Conservation (phyloP, 2,329 filamentous ascomycete species). For the Pyrenochaeta sp. region DNA sequence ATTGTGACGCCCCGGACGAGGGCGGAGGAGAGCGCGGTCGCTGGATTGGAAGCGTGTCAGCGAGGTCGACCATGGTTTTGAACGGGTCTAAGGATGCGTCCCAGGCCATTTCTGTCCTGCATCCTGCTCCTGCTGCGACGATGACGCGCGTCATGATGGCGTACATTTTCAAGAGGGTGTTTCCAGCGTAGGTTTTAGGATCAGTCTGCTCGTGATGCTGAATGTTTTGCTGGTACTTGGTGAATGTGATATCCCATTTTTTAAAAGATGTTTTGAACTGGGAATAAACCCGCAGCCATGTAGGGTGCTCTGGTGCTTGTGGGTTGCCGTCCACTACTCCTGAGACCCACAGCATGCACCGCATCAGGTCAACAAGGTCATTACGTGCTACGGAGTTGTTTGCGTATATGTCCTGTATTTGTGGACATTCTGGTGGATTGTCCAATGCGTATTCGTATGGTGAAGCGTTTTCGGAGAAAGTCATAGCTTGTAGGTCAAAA, state of each 20-base stretch:
- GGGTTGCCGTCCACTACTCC: slow-evolving; percentile 30
- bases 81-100: slow-evolving; percentile 32
- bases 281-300: slow-evolving; percentile 29
- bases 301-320: slow-evolving; percentile 25
- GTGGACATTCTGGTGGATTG: slow-evolving; percentile 28
- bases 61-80: slow-evolving; percentile 37
- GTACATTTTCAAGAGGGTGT: slow-evolving; percentile 36
- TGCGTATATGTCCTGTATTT: slow-evolving; percentile 27
- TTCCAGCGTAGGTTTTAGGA: slow-evolving; percentile 35
- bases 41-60: slow-evolving; percentile 33
- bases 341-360: slow-evolving; percentile 41
- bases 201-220: slow-evolving; percentile 25
- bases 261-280: slow-evolving; percentile 27
- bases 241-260: slow-evolving; percentile 31
- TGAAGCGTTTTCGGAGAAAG: slow-evolving; percentile 39
- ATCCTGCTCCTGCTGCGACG: slow-evolving; percentile 22
- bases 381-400: slow-evolving; percentile 30
- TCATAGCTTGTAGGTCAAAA: slow-evolving; percentile 44
- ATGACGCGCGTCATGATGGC: slow-evolving; percentile 31
- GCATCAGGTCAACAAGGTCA: slow-evolving; percentile 34
- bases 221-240: slow-evolving; percentile 26
- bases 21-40: slow-evolving; percentile 12
- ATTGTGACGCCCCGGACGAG: slow-evolving; percentile 15
- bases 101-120: slow-evolving; percentile 32
- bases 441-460: slow-evolving; percentile 34